Evolutionary conservation across 345 rosid genomes (phyloP).

Genomic region (Brassica incana): DNA sequence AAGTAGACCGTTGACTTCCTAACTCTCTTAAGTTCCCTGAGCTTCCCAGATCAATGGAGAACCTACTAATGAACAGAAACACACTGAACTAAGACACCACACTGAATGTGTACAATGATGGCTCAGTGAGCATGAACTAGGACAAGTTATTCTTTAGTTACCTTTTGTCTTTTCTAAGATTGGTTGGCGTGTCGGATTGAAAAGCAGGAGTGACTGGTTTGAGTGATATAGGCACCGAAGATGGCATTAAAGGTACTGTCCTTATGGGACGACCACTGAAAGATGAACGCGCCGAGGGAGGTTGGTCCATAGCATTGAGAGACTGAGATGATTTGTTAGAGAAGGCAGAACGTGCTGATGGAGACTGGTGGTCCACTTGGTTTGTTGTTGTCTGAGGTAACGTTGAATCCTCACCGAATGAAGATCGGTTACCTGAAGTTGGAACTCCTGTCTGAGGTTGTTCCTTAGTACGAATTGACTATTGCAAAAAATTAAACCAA

Average conservation of each 20-base stretch:
- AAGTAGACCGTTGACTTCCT: constrained; percentile 55
- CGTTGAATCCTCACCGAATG: constrained; percentile 33
- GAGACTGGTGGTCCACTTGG: constrained; percentile 45
- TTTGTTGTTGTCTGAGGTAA: constrained; percentile 48
- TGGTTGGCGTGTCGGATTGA: constrained; percentile 44
- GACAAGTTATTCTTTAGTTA: constrained; percentile 24
- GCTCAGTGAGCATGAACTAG: background rate
- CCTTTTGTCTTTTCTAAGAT: constrained; percentile 61
- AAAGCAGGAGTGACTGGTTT: constrained; percentile 55
- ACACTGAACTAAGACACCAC: constrained; percentile 23
- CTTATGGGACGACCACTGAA: constrained; percentile 50
- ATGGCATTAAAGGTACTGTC: constrained; percentile 51
- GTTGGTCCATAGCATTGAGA: constrained; percentile 45
- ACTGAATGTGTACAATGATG: constrained; percentile 9
- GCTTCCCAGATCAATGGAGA: constrained; percentile 60
- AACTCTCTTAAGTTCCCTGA: constrained; percentile 49
- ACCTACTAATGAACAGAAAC: constrained; percentile 44
- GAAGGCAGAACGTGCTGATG: constrained; percentile 42
- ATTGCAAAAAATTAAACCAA: constrained; percentile 29
- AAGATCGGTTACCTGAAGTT: constrained; percentile 42
- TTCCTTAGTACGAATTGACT: constrained; percentile 70
- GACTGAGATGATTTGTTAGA: constrained; percentile 45
- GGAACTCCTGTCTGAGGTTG: constrained; percentile 52
- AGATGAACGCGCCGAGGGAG: constrained; percentile 55
- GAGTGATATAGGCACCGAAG: constrained; percentile 53